These are phyloP conservation scores for Spongospora subterranea DNA, from an alignment of 208 protist species.

Conservation along the genomic window DNA sequence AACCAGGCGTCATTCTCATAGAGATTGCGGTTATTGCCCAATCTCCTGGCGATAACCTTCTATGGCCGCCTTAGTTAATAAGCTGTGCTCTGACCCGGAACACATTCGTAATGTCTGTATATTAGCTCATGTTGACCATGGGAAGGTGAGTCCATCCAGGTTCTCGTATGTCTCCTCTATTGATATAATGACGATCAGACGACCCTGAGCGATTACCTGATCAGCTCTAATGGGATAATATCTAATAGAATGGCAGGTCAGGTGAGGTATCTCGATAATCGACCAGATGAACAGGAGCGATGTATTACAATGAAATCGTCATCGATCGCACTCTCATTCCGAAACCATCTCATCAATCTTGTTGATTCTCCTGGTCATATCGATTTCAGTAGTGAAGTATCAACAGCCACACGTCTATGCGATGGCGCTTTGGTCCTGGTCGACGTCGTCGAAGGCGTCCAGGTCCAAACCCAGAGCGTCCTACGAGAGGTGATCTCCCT, in stretches of 20 bases:
- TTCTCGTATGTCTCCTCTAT: slow-evolving; percentile 55
- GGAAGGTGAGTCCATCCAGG: slow-evolving; percentile 98
- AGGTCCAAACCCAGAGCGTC: slow-evolving; percentile 87
- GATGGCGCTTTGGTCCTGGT: slow-evolving; percentile 97
- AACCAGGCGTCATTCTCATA: too few relatives aligned
- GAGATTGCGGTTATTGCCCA: too few relatives aligned
- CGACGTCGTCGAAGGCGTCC: slow-evolving; percentile 97
- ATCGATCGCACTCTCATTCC: slow-evolving; percentile 89
- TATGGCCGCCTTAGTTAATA: not conserved
- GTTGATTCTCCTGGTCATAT: slow-evolving; percentile 99
- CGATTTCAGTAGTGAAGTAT: slow-evolving; percentile 96
- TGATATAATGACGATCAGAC: not conserved
- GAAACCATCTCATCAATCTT: slow-evolving; percentile 90
- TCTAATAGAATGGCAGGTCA: slow-evolving; percentile 92
- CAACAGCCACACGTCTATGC: slow-evolving; percentile 92
- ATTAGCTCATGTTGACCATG: slow-evolving; percentile 72
- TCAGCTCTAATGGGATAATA: slow-evolving; percentile 96
- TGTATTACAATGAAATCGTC: slow-evolving; percentile 99
- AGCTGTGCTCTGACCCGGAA: slow-evolving; percentile 26
- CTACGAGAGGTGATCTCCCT: not conserved
- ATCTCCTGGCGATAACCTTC: too few relatives aligned
- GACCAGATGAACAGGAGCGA: slow-evolving; percentile 92
- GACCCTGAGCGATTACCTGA: slow-evolving; percentile 73
- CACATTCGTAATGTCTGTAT: slow-evolving; percentile 66
- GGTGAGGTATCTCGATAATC: slow-evolving; percentile 94